Base-by-base conservation (phyloP, 768 basidiomycete species). In the Pholiota molesta region DNA sequence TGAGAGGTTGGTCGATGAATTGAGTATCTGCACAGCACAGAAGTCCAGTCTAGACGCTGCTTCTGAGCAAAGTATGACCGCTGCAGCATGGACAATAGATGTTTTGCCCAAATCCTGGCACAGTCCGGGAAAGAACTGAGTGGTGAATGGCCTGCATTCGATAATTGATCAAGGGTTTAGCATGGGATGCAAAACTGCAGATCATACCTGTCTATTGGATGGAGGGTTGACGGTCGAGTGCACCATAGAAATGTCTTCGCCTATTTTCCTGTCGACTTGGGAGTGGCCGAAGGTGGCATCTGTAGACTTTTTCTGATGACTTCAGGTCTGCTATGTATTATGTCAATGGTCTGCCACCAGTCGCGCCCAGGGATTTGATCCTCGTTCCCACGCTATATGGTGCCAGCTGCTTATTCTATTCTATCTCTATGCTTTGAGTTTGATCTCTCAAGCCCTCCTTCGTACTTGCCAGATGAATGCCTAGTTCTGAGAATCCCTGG, bases 21-120 rank as follows among this genome's bases (percentile, higher is more conserved):
- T 39, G 62, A 51, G 55, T 49, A 62, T 53, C 56, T 61, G 68
- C 61, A 70, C 68, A 57, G 60, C 56, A 61, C 55, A 42, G 70
- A 65, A 68, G 71, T 21, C 68, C 77, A 79, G 66, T 81, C 78
- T 73, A 84, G 73, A 76, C 80, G 79, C 75, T 76, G 81, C 77
- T 82, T 84, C 78, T 76, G 79, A 74, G 80, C 75, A 76, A 81
- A 77, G 70, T 80, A 74, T 71, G 77, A 81, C 77, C 83, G 84
- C 85, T 83, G 85, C 77, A 86, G 88, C 89, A 91, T 91, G 85
- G 85, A 86, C 86, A 85, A 82, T 79, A 81, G 80, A 81, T 66
- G 39, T 63, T 69, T 63, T 55, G 68, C 72, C 69, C 73, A 73
- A 65, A 19, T 49, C 23, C 23, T 44, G n/a, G 47, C 19, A 21